Percentiles rank a stretch among this genome's conserved stretches.
phyloP scores from a whole-genome alignment of 805 yeast species.

The Ogataea neopini region DNA sequence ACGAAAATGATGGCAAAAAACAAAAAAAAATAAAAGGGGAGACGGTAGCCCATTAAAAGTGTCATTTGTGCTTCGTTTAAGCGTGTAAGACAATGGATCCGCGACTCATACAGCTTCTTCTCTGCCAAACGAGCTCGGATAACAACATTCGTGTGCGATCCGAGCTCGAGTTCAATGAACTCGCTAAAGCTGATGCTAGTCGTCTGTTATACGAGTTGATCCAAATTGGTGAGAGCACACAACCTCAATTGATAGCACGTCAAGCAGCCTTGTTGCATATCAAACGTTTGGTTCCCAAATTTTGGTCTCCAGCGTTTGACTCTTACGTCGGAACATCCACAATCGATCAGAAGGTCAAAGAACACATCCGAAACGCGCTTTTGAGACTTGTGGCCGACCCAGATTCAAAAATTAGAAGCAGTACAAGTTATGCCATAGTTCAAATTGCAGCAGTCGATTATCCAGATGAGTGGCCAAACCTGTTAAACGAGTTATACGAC shows the following conservation, averaged over 20 bases:
- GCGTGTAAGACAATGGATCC: slow-evolving; percentile 12
- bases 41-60: not conserved
- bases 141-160: slow-evolving; percentile 53
- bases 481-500: slow-evolving; percentile 51
- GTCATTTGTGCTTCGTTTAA: not conserved
- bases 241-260: slow-evolving; percentile 40
- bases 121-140: slow-evolving; percentile 39
- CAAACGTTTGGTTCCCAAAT: slow-evolving; percentile 64
- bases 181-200: slow-evolving; percentile 52
- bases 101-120: slow-evolving; percentile 20
- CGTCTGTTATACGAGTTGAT: slow-evolving; percentile 44
- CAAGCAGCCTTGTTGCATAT: slow-evolving; percentile 69
- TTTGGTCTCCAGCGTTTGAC: slow-evolving; percentile 84
- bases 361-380: slow-evolving; percentile 48
- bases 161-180: slow-evolving; percentile 48
- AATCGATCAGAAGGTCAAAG: slow-evolving; percentile 53
- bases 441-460: slow-evolving; percentile 87
- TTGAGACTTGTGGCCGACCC: slow-evolving; percentile 48
- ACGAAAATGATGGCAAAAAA: not conserved
- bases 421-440: slow-evolving; percentile 73
- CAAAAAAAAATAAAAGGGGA: not conserved
- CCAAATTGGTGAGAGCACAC: slow-evolving; percentile 38
- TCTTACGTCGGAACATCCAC: slow-evolving; percentile 63
- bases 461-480: slow-evolving; percentile 94
- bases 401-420: slow-evolving; percentile 60